These are phyloP conservation scores for Agarophyton chilense DNA, from an alignment of 23 red algal genomes.

Conservation along the genomic window DNA sequence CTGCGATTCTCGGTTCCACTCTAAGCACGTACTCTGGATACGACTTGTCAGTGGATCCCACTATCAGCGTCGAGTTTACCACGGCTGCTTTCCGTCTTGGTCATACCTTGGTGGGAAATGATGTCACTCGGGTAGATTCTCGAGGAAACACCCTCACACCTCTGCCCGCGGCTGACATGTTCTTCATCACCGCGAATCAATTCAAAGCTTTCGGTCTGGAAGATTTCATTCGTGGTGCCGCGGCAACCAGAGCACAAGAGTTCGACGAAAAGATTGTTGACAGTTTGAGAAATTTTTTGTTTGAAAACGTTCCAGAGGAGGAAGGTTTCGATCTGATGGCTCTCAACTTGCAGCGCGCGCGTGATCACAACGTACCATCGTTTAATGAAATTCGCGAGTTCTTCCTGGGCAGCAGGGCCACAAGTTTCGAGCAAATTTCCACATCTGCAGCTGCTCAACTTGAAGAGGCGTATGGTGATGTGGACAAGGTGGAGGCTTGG, in stretches of 20 bases:
- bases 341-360: slow-evolving; percentile 47
- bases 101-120: slow-evolving; percentile 49
- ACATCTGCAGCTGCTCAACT: neutral
- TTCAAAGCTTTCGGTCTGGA: neutral
- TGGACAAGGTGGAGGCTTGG: slow-evolving; percentile 57
- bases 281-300: slow-evolving; percentile 40
- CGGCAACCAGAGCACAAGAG: neutral
- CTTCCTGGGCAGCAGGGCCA: slow-evolving; percentile 2
- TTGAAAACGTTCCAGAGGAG: slow-evolving; percentile 9
- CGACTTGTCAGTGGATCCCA: slow-evolving; percentile 13
- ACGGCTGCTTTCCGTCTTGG: slow-evolving; percentile 53
- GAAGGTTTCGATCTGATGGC: slow-evolving; percentile 43
- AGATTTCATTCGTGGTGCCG: neutral
- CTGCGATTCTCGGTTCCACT: slow-evolving; percentile 12
- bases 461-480: slow-evolving; percentile 25
- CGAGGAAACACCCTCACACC: slow-evolving; percentile 11
- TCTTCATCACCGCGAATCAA: neutral
- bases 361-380: slow-evolving; percentile 14
- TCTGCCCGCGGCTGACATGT: neutral
- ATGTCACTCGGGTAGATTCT: slow-evolving; percentile 2
- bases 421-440: slow-evolving; percentile 42
- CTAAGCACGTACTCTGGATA: slow-evolving; percentile 34
- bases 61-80: slow-evolving; percentile 38
- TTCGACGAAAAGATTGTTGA: slow-evolving; percentile 27
- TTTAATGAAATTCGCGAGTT: slow-evolving; percentile 30